A percentile compares a stretch with the other conserved stretches of the same genome.
These are phyloP conservation scores for Mycena chlorophos DNA, from an alignment of 768 basidiomycete genomes.

Conservation along the genomic window DNA sequence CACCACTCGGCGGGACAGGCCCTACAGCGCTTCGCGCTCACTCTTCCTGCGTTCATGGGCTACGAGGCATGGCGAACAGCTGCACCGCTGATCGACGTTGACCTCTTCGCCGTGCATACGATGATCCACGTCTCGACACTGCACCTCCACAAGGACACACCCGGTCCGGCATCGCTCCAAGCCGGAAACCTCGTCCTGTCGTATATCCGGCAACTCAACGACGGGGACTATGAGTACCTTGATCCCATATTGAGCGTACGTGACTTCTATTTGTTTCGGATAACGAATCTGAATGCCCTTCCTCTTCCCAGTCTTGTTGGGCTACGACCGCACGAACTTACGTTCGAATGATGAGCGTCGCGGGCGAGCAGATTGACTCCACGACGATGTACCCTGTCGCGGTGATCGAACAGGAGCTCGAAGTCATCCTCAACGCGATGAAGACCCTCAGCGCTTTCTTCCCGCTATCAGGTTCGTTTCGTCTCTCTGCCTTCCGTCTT, in stretches of 20 bases:
- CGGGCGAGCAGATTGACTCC: conserved; percentile 18
- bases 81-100: conserved; percentile 39
- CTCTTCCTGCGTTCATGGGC: conserved; percentile 41
- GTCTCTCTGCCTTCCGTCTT: not conserved
- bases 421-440: conserved; percentile 36
- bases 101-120: conserved; percentile 49
- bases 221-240: conserved; percentile 52
- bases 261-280: conserved; percentile 17
- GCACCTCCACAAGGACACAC: conserved; percentile 46
- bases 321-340: conserved; percentile 39
- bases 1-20: conserved; percentile 46
- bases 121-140: conserved; percentile 52
- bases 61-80: conserved; percentile 34
- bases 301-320: conserved; percentile 47
- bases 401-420: conserved; percentile 34
- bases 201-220: conserved; percentile 47
- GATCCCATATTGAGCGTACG: conserved; percentile 57
- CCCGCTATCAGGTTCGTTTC: conserved; percentile 37
- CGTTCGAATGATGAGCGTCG: conserved; percentile 32
- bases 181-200: conserved; percentile 45
- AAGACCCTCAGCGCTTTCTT: conserved; percentile 35
- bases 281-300: conserved; percentile 3
- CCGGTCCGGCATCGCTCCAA: conserved; percentile 42
- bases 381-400: conserved; percentile 21
- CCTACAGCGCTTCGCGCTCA: conserved; percentile 43